Evolutionary conservation across 768 basidiomycete species (phyloP).

Genomic region (Podaxis sp.): DNA sequence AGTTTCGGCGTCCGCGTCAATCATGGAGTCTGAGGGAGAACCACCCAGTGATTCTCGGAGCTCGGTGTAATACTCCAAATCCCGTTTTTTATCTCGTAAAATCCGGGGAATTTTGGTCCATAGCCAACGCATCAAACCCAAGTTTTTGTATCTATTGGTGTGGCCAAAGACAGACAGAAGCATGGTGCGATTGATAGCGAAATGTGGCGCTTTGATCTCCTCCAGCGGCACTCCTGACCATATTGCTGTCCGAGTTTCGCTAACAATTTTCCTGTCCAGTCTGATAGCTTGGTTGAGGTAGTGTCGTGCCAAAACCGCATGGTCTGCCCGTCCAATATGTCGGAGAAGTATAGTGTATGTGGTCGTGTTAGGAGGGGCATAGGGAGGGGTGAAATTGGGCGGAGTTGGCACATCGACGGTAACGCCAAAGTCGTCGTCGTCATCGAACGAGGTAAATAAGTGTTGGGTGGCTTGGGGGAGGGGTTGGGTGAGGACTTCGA

Average conservation of each 20-base stretch:
- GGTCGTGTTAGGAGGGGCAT: slow-evolving; percentile 62
- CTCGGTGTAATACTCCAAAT: slow-evolving; percentile 42
- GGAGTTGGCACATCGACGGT: slow-evolving; percentile 32
- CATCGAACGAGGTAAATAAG: slow-evolving; percentile 58
- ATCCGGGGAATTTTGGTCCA: slow-evolving; percentile 43
- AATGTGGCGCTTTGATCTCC: slow-evolving; percentile 46
- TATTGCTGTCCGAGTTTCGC: slow-evolving; percentile 28
- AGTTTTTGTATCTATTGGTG: slow-evolving; percentile 57
- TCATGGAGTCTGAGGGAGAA: not conserved
- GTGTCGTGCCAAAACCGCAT: slow-evolving; percentile 62
- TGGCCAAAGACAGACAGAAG: slow-evolving; percentile 58
- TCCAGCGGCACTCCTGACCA: slow-evolving; percentile 24
- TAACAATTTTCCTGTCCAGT: slow-evolving; percentile 39
- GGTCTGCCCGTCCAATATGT: slow-evolving; percentile 47
- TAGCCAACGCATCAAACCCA: slow-evolving; percentile 63
- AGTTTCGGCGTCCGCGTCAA: slow-evolving; percentile 15
- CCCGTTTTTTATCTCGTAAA: slow-evolving; percentile 47
- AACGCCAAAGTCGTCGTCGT: slow-evolving; percentile 67
- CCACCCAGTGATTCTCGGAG: slow-evolving; percentile 24
- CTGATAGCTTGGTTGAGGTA: slow-evolving; percentile 56
- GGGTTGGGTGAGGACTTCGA: slow-evolving; percentile 77
- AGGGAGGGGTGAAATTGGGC: slow-evolving; percentile 37
- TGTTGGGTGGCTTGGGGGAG: slow-evolving; percentile 52
- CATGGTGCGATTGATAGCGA: slow-evolving; percentile 55
- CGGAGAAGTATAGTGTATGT: slow-evolving; percentile 65